Evolutionary conservation across 2,329 filamentous ascomycete genomes (phyloP).

Genomic region (Fusarium citri): DNA sequence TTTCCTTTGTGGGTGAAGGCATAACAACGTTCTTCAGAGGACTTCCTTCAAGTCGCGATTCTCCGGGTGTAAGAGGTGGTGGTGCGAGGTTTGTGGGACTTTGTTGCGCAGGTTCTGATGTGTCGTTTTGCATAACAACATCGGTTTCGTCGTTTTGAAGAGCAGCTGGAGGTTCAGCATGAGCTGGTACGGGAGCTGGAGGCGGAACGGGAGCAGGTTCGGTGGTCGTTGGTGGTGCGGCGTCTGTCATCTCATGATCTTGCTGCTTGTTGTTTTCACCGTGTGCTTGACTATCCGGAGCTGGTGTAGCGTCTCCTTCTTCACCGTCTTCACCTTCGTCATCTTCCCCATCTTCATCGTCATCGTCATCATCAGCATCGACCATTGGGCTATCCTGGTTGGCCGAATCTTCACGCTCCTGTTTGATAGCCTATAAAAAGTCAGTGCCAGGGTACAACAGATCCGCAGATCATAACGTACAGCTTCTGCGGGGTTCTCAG

Average conservation of each 20-base stretch:
- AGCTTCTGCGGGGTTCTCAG: conserved; percentile 53
- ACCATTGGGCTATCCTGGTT: conserved; percentile 65
- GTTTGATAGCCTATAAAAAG: conserved; percentile 53
- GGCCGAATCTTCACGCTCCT: conserved; percentile 58
- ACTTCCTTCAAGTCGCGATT: conserved; percentile 60
- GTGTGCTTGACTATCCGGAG: conserved; percentile 45
- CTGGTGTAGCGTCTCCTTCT: conserved; percentile 56
- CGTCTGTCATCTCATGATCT: conserved; percentile 55
- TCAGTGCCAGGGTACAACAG: conserved; percentile 25
- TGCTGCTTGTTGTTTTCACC: conserved; percentile 49
- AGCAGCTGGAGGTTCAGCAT: conserved; percentile 1
- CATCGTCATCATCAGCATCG: conserved; percentile 62
- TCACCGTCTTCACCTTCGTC: conserved; percentile 62
- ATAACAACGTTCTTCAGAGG: conserved; percentile 65
- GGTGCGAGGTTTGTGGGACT: conserved; percentile 49
- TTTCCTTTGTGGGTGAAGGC: conserved; percentile 58
- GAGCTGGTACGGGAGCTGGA: conserved; percentile 6
- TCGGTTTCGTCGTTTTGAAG: conserved; percentile 41
- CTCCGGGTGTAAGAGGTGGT: conserved; percentile 46
- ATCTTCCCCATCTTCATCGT: conserved; percentile 61
- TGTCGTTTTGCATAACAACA: conserved; percentile 43
- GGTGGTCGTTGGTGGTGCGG: conserved; percentile 43
- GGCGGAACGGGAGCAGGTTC: conserved; percentile 32
- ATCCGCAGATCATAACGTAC: conserved; percentile 20
- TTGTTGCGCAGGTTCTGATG: conserved; percentile 40